Conservation (phyloP, 2,329 filamentous ascomycete species). For the Corynespora cassiicola region DNA sequence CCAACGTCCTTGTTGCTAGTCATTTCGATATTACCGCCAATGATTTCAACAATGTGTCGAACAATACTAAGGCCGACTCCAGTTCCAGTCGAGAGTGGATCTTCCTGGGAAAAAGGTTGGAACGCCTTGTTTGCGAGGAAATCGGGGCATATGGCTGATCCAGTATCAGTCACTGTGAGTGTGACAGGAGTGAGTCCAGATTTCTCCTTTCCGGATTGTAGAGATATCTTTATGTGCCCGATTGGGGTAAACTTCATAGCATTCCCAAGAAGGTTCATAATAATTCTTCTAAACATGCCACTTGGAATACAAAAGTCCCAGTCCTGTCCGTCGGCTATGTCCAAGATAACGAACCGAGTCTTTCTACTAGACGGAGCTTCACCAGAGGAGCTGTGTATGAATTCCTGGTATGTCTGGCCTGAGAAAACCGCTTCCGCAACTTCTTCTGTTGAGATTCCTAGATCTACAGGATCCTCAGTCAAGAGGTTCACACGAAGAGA, state of each 20-base stretch:
- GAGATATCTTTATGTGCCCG: slow-evolving; percentile 35
- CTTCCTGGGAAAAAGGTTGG: slow-evolving; percentile 44
- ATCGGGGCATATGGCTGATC: slow-evolving; percentile 39
- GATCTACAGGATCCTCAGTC: slow-evolving; percentile 8
- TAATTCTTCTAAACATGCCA: slow-evolving; percentile 41
- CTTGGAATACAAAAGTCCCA: slow-evolving; percentile 53
- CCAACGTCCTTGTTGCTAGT: slow-evolving; percentile 21
- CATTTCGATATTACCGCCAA: slow-evolving; percentile 29
- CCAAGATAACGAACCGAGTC: slow-evolving; percentile 32
- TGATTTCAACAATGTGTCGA: slow-evolving; percentile 24
- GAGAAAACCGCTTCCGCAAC: slow-evolving; percentile 32
- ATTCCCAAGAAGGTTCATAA: slow-evolving; percentile 48
- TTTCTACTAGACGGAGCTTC: slow-evolving; percentile 10
- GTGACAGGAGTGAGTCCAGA: slow-evolving; percentile 19
- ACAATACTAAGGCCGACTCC: slow-evolving; percentile 33
- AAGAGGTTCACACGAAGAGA: neutral
- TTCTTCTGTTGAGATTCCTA: slow-evolving; percentile 19
- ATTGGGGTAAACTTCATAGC: slow-evolving; percentile 42
- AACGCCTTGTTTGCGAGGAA: slow-evolving; percentile 41
- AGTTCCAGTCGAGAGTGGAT: slow-evolving; percentile 27
- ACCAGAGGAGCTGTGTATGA: neutral
- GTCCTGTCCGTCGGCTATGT: slow-evolving; percentile 27
- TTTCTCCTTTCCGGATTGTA: slow-evolving; percentile 19
- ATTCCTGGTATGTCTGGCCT: slow-evolving; percentile 37
- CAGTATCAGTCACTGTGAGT: slow-evolving; percentile 46